Evolutionary conservation across 345 rosid species (phyloP), one percentile per base, ranked within the genome.

Genomic region (Murraya koenigii): DNA sequence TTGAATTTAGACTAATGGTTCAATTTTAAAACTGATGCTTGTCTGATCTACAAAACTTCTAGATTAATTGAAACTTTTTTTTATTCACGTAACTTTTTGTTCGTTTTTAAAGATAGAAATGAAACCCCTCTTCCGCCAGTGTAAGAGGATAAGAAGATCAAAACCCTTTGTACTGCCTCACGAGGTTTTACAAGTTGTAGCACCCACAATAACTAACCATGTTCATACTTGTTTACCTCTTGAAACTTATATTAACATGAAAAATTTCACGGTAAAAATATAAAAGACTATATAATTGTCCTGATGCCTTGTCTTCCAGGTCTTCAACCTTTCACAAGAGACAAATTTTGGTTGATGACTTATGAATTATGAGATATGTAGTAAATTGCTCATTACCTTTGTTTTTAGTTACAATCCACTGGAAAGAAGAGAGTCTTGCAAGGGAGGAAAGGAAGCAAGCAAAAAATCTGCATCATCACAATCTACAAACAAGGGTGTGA

Each of bases 351-450:
- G 36, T 1, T 41, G 30, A 74, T 63, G 64, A 8, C 49, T 13
- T 59, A 30, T 61, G 33, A 62, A 20, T 61, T 26, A 5, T 65
- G 35, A 23, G 19, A 41, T 28, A 76, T 36, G 7, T 76, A 22
- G n/a, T 74, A 44, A 61, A 32, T 62, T 61, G 60, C 20, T 61
- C 69, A 30, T 59, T 32, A 25, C 19, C 58, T 14, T 26, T 17
- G 26, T 74, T 32, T 22, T n/a, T 76, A 97, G 98, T 80, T 97
- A 97, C 82, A 91, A 93, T 59, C 90, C 98, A 75, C 13, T 86
- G 82, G 99, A 94, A 86, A 91, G 98, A 81, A 93, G 99, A 82
- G 99, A 93, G 79, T 78, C 94, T 75, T 81, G 87, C 86, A 97
- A 87, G 78, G 98, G 99, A 81, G 99, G 97, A 14, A 97, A 93